Evolutionary conservation across 306 rosid genomes (phyloP).

Genomic region (Comarum palustre): DNA sequence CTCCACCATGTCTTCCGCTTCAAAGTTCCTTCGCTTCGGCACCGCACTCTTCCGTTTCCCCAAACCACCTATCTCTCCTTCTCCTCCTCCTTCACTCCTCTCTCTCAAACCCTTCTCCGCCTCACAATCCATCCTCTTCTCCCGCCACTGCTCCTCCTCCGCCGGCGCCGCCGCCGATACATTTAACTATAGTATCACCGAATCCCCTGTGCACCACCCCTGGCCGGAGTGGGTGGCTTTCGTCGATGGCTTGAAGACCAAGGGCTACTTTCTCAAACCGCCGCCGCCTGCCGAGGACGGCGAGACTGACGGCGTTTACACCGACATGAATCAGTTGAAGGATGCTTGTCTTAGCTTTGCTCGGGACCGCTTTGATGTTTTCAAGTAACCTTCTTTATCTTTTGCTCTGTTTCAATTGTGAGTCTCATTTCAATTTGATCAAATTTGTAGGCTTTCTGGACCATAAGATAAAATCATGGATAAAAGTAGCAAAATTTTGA

Average conservation of each 20-base stretch:
- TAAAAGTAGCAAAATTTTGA: not conserved
- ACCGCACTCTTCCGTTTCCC: conserved; percentile 41
- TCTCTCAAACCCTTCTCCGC: conserved; percentile 32
- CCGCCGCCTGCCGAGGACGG: conserved; percentile 19
- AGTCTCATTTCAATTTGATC: not conserved
- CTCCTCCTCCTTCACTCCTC: conserved; percentile 24
- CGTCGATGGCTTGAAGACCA: conserved; percentile 61
- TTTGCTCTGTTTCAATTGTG: conserved; percentile 1
- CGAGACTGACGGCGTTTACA: conserved; percentile 38
- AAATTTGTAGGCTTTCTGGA: not conserved
- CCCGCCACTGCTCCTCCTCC: conserved; percentile 30
- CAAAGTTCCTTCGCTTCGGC: conserved; percentile 49
- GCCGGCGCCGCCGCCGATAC: conserved; percentile 16
- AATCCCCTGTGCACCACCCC: conserved; percentile 47
- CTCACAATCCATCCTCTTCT: conserved; percentile 25
- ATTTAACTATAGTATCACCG: conserved; percentile 17
- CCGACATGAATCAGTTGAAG: conserved; percentile 51
- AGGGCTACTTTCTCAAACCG: conserved; percentile 57
- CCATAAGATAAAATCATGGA: not conserved
- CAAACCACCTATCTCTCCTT: conserved; percentile 24
- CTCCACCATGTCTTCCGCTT: conserved; percentile 50
- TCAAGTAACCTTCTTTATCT: conserved; percentile 41
- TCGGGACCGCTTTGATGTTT: conserved; percentile 81
- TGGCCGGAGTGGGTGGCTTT: conserved; percentile 96
- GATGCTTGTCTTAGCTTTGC: conserved; percentile 74